Base-by-base conservation (phyloP, 345 rosid genomes). In the Litchi chinensis region DNA sequence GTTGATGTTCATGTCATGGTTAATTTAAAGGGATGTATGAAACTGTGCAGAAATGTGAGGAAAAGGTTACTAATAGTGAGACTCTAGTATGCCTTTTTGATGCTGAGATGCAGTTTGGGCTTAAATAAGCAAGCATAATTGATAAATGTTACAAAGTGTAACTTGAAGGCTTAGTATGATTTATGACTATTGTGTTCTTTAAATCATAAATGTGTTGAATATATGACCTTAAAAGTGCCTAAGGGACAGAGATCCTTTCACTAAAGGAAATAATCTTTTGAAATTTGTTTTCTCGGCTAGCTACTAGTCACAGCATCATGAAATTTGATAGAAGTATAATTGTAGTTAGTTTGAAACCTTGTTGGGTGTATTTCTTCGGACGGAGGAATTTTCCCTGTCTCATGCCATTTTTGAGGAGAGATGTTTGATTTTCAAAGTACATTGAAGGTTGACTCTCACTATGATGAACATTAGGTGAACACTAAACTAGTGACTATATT, bases 381-480 rank as follows among this genome's bases (percentile, higher is more conserved):
- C 13, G 9, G 22, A n/a, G 60, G 41, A 8, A 28, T 32, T 67
- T 40, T 67, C 22, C 62, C 28, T 16, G 22, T 24, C 62, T 28
- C 26, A 26, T 70, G 28, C 28, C 41, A 5, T 40, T 13, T 56
- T 18, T 18, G 62, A 19, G 21, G 19, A 28, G 57, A 12, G 19
- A 5, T 43, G 50, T 15, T 43, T n/a, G 22, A 12, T 22, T 69
- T 44, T 69, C 12, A 21, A 21, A 19, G 15, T 21, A 68, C n/a
- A 43, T 21, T 0, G 40, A 46, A 70, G 40, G 18, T 13, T 24
- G 41, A 24, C 37, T 24, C 6, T 32, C 28, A 26, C 28, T 26
- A 26, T 39, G 24, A 56, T 72, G 77, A 64, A 48, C 26, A 44
- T 46, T 46, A 24, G 44, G 62, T 63, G 56, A 74, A 74, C 22